Evolutionary conservation across 1,284 basidiomycete species (phyloP).

Genomic region (Microbotryum silenes-acaulis): DNA sequence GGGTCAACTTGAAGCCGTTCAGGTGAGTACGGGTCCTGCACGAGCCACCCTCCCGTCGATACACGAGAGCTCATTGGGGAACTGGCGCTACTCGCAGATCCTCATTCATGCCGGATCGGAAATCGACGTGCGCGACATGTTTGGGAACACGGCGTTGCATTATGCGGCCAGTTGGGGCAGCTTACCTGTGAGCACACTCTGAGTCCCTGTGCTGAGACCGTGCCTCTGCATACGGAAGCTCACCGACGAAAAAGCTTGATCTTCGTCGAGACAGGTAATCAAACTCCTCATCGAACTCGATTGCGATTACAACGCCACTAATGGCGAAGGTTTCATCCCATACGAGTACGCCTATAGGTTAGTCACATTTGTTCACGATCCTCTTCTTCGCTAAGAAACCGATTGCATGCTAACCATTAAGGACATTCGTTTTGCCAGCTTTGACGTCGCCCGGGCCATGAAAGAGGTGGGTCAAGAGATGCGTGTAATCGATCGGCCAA

Average conservation of each 20-base stretch:
- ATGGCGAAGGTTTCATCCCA: conserved; percentile 83
- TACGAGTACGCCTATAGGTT: conserved; percentile 87
- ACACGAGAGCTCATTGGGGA: too few species aligned
- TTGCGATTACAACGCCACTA: conserved; percentile 68
- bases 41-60: neutral
- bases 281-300: conserved; percentile 81
- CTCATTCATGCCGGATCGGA: conserved; percentile 81
- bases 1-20: conserved; percentile 78
- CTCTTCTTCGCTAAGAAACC: neutral
- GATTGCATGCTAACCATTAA: neutral
- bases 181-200: conserved; percentile 52
- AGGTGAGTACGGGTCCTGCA: conserved; percentile 48
- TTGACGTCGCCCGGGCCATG: too few species aligned
- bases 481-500: too few species aligned
- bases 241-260: neutral
- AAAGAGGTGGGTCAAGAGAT: too few species aligned
- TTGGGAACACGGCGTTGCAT: conserved; percentile 86
- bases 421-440: too few species aligned
- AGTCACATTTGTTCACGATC: conserved; percentile 37
- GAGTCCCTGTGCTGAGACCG: neutral
- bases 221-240: too few species aligned
- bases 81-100: conserved; percentile 50
- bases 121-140: conserved; percentile 74
- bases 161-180: conserved; percentile 82
- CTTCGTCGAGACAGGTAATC: conserved; percentile 52